These are phyloP conservation scores for Bathelium albidoporum DNA, from an alignment of 495 filamentous ascomycete species.

Conservation along the genomic window DNA sequence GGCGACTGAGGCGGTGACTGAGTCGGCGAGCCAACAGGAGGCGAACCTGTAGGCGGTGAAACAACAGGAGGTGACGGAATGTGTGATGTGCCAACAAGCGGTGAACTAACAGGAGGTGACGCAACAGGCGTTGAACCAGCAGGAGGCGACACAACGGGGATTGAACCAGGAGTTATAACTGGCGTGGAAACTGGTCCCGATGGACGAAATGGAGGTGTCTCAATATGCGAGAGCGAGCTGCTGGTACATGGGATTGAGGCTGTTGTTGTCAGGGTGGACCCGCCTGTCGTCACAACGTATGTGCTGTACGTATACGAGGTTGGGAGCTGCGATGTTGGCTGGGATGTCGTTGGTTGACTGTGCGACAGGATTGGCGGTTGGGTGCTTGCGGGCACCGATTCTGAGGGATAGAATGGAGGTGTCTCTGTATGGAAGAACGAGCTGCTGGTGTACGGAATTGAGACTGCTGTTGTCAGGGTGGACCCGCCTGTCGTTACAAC, in stretches of 20 bases:
- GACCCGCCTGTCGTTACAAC: background rate
- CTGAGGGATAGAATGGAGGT: background rate
- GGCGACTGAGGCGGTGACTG: no score
- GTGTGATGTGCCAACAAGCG: no score
- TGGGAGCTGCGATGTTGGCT: background rate
- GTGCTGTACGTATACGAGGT: background rate
- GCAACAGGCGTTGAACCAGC: no score
- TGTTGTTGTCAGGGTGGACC: background rate
- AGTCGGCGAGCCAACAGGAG: no score
- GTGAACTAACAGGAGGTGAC: no score
- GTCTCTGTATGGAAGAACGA: background rate
- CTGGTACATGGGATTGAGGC: background rate
- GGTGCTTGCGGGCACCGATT: background rate
- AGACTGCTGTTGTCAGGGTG: background rate
- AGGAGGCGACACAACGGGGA: no score
- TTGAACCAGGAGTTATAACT: background rate
- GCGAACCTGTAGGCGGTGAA: no score
- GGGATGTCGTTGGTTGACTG: background rate
- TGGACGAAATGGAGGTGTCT: background rate
- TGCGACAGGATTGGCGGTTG: background rate
- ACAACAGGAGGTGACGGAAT: no score
- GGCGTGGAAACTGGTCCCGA: background rate
- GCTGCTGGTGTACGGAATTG: background rate
- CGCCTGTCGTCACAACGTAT: background rate
- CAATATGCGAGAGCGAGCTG: background rate